Evolutionary conservation across 129 eudicot genomes (phyloP), one percentile per base, ranked within the genome.

Genomic region (Glebionis coronaria): DNA sequence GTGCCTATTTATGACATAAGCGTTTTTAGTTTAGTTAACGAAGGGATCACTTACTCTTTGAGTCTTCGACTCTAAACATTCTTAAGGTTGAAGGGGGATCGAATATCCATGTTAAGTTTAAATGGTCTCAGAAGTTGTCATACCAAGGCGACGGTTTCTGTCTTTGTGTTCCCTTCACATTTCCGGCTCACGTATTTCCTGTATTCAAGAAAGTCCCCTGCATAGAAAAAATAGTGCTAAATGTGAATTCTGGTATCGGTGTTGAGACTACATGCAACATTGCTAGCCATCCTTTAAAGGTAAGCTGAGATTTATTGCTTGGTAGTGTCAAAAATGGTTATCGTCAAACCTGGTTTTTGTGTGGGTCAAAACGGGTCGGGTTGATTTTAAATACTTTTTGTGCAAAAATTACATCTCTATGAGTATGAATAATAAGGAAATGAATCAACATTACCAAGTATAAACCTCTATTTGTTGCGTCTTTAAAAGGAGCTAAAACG

Each of bases 41-140:
- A 31, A 31, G 1, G 5, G 40, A 14, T 31, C 6, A 16, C 56
- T 61, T 63, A 63, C 12, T 27, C 23, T 31, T 75, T 62, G n/a
- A n/a, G n/a, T n/a, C n/a, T n/a, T n/a, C n/a, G 51, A 13, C 71
- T 49, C 68, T 63, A 57, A 45, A 61, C 69, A 13, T 40, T 45
- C 29, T 51, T 31, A 63, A 94, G 99, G 95, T 94, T 52, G 90
- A 79, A 66, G 99, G 99, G 13, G 99, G 99, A 60, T 79, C 94
- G 4, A 46, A 45, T 44, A 57, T 94, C 18, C 72, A 73, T 20
- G 80, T 90, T 44, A 84, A 83, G 78, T 85, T 61, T 27, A 70
- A 87, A 55, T 94, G 97, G 93, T 84, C 93, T 29, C 97, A 89
- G 78, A 89, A 83, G 76, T 58, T 94, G 76, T 35, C 68, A 60